Percentiles rank a stretch among this genome's conserved stretches.
Conservation (phyloP, 1,284 basidiomycete species). For the Leccinum griseonigrum region DNA sequence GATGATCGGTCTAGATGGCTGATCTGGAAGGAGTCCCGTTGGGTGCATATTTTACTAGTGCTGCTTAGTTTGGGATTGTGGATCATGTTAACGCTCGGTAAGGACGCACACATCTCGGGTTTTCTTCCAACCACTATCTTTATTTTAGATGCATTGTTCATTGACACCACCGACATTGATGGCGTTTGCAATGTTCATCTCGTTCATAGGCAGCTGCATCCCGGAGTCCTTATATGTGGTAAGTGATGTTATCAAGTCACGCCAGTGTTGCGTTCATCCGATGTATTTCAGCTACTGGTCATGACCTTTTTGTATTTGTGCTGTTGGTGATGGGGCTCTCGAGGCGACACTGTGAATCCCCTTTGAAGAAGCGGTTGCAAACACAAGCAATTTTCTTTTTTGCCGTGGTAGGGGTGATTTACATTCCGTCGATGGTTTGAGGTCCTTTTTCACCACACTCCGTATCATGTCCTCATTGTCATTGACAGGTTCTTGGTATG, state of each 20-base stretch:
- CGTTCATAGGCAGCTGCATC: neutral
- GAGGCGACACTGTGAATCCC: constrained; percentile 12
- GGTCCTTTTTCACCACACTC: neutral
- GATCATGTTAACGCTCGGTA: constrained; percentile 14
- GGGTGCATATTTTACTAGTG: constrained; percentile 11
- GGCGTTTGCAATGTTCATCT: constrained; percentile 1
- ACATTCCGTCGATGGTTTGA: constrained; percentile 13
- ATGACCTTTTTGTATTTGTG: constrained; percentile 19
- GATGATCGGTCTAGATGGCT: constrained; percentile 19
- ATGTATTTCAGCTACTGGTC: constrained; percentile 8
- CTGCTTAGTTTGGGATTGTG: constrained; percentile 19
- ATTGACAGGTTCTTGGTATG: constrained; percentile 5
- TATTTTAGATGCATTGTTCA: constrained; percentile 2
- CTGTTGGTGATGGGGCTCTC: constrained; percentile 17
- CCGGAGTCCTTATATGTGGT: constrained; percentile 17
- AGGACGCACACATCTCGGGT: neutral
- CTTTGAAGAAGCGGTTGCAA: constrained; percentile 11
- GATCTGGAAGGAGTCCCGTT: constrained; percentile 21
- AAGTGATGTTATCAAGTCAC: neutral
- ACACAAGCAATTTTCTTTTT: constrained; percentile 23
- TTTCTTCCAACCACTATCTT: neutral
- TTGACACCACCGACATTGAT: neutral
- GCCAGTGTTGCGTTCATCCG: neutral
- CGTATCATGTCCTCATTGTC: neutral
- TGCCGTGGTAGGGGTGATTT: constrained; percentile 4